phyloP scores from a whole-genome alignment of 306 rosid genomes.

The Vicia villosa region DNA sequence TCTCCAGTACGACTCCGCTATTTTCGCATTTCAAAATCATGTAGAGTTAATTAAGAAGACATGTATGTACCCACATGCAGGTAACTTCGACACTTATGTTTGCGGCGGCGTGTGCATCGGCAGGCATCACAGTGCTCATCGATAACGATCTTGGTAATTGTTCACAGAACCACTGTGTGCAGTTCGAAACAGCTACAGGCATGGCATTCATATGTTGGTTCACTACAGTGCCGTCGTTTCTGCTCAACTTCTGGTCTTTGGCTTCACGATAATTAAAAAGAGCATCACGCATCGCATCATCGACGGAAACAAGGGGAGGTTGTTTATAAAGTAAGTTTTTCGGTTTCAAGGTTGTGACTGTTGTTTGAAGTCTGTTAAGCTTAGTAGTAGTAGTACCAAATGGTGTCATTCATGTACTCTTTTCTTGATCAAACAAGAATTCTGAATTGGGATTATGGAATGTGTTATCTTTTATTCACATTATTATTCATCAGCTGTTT shows the following conservation, averaged over 20 bases:
- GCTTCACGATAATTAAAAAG: conserved; percentile 55
- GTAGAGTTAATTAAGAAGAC: conserved; percentile 34
- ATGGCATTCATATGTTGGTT: conserved; percentile 93
- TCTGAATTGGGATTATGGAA: conserved; percentile 17
- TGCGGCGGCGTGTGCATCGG: conserved; percentile 97
- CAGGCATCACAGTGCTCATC: conserved; percentile 90
- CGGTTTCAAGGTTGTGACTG: conserved; percentile 26
- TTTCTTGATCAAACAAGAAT: conserved; percentile 29
- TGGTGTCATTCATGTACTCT: conserved; percentile 26
- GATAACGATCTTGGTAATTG: conserved; percentile 80
- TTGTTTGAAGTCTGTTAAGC: conserved; percentile 1
- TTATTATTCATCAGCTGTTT: no score
- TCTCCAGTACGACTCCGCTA: conserved; percentile 1
- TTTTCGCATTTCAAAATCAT: conserved; percentile 18
- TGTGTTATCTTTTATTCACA: conserved; percentile 8
- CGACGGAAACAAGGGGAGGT: conserved; percentile 17
- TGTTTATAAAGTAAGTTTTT: conserved; percentile 29
- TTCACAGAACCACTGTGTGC: conserved; percentile 63
- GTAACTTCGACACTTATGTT: conserved; percentile 79
- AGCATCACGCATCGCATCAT: not conserved
- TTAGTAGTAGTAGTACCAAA: conserved; percentile 20
- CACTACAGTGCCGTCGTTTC: conserved; percentile 73
- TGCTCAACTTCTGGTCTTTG: conserved; percentile 80
- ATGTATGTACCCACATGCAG: conserved; percentile 47
- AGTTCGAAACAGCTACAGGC: conserved; percentile 84